phyloP scores from a whole-genome alignment of 2,329 filamentous ascomycete species.

The Daldinia sp. region DNA sequence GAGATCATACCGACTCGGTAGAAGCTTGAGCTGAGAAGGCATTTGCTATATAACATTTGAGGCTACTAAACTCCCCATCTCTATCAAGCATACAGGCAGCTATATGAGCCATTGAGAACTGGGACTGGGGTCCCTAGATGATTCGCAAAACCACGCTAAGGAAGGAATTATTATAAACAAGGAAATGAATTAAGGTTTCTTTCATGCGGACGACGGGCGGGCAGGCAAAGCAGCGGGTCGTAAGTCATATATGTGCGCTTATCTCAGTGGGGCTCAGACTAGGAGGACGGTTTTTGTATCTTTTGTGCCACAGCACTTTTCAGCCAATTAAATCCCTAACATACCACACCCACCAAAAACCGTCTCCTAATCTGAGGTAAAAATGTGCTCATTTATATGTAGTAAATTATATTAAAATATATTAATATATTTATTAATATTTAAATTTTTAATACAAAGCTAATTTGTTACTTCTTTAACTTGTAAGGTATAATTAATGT shows the following conservation, averaged over 20 bases:
- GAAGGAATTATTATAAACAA: conserved; percentile 43
- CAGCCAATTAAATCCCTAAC: too few relatives aligned
- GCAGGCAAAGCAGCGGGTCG: conserved; percentile 38
- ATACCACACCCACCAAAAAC: too few relatives aligned
- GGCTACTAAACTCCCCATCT: conserved; percentile 51
- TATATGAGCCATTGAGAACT: conserved; percentile 67
- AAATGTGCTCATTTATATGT: too few relatives aligned
- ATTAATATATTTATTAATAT: too few relatives aligned
- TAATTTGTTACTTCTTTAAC: too few relatives aligned
- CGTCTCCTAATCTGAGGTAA: too few relatives aligned
- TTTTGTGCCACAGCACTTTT: too few relatives aligned
- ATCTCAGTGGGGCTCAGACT: too few relatives aligned
- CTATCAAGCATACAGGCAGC: conserved; percentile 64
- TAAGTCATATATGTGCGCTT: conserved; percentile 49
- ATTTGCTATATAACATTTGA: conserved; percentile 61
- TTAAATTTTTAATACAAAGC: too few relatives aligned
- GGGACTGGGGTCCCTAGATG: conserved; percentile 44
- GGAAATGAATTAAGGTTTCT: conserved; percentile 43
- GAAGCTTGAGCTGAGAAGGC: conserved; percentile 56
- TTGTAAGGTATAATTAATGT: too few relatives aligned
- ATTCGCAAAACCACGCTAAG: conserved; percentile 39
- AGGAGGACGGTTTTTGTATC: too few relatives aligned
- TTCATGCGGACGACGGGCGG: conserved; percentile 43
- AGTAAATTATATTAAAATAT: too few relatives aligned
- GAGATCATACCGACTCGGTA: conserved; percentile 55